A percentile compares a stretch with the other conserved stretches of the same genome.
Conservation (phyloP, 2,329 filamentous ascomycete genomes). For the Dactylonectria estremocensis region DNA sequence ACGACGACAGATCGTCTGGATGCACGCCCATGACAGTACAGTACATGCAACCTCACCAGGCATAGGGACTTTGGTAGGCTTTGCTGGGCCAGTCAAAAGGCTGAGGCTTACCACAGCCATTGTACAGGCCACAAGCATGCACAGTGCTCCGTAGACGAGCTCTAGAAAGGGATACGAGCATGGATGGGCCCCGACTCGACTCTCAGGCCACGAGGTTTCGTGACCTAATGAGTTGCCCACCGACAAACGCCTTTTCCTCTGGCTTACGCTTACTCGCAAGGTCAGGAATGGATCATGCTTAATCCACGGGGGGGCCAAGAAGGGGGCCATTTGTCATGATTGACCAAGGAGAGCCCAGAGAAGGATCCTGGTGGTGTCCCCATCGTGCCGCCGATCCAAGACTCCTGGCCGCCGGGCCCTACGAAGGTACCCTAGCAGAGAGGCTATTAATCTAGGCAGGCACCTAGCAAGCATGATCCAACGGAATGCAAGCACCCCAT, state of each 20-base stretch:
- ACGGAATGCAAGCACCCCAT: slow-evolving; percentile 49
- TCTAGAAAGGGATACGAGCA: not conserved
- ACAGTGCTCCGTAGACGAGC: too few relatives aligned
- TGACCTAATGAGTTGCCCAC: slow-evolving; percentile 24
- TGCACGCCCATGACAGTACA: too few relatives aligned
- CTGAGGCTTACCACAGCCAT: slow-evolving; percentile 33
- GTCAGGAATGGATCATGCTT: slow-evolving; percentile 29
- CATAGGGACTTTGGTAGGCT: too few relatives aligned
- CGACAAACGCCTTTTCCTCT: slow-evolving; percentile 31
- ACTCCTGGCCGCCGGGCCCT: slow-evolving; percentile 33
- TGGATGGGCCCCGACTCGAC: not conserved
- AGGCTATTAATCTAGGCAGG: too few relatives aligned
- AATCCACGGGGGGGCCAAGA: slow-evolving; percentile 18
- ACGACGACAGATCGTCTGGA: too few relatives aligned
- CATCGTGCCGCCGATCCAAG: slow-evolving; percentile 35
- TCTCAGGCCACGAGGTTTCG: slow-evolving; percentile 20
- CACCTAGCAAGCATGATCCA: slow-evolving; percentile 38
- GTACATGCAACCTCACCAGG: too few relatives aligned
- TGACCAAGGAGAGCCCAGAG: slow-evolving; percentile 34
- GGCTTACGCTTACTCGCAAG: slow-evolving; percentile 27
- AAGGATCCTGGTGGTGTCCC: slow-evolving; percentile 17
- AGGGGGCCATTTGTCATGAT: slow-evolving; percentile 43
- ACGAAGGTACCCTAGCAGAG: too few relatives aligned
- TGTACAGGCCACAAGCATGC: too few relatives aligned
- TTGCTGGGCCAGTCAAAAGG: too few relatives aligned